These are phyloP conservation scores for Acanthamoeba culbertsoni DNA, from an alignment of 208 protist genomes.

Conservation along the genomic window DNA sequence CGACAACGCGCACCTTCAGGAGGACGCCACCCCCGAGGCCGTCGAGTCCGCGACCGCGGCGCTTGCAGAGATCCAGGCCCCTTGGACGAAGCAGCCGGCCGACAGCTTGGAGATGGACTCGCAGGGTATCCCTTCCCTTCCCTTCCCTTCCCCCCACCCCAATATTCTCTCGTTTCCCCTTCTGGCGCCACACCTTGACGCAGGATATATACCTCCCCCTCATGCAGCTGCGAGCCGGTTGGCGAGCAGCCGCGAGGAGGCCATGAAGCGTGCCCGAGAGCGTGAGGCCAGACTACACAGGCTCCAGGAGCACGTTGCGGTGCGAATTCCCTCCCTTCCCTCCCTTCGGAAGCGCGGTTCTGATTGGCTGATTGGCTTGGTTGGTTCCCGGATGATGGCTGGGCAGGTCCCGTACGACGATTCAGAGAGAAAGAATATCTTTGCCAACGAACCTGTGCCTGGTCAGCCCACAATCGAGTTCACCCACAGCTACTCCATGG, in stretches of 20 bases:
- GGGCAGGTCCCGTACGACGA: background rate
- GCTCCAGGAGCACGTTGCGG: slow-evolving; percentile 37
- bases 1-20: background rate
- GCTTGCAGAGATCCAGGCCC: too few relatives aligned
- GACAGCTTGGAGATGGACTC: too few relatives aligned
- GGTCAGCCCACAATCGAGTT: slow-evolving; percentile 12
- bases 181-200: too few relatives aligned
- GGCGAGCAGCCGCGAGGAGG: background rate
- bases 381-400: too few relatives aligned
- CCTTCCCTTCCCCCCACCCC: too few relatives aligned
- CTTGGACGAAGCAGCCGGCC: too few relatives aligned
- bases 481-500: slow-evolving; percentile 14
- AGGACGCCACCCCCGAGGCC: background rate
- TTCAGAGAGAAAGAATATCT: background rate
- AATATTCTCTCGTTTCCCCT: too few relatives aligned
- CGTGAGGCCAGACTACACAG: background rate
- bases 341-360: background rate
- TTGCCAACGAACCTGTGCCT: slow-evolving; percentile 23
- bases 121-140: too few relatives aligned
- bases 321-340: background rate
- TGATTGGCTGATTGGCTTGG: too few relatives aligned
- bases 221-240: background rate
- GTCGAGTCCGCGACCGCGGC: too few relatives aligned
- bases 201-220: background rate
- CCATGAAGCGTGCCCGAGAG: background rate